Evolutionary conservation across 352 stramenopile species (phyloP).

Genomic region (Phytophthora foliorum): DNA sequence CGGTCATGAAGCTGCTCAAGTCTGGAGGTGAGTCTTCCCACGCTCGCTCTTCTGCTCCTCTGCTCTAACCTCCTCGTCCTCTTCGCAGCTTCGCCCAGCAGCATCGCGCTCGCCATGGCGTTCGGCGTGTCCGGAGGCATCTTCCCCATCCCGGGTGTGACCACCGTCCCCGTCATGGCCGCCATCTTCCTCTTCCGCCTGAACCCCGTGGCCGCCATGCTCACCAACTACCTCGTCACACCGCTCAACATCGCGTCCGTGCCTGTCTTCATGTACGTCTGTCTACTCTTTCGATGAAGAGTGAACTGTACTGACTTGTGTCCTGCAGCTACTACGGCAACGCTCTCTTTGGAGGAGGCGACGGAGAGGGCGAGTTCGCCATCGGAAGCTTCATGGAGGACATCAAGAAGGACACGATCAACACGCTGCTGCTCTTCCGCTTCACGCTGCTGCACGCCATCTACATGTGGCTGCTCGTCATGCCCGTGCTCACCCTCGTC

Average conservation of each 20-base stretch:
- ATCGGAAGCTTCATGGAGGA: slow-evolving; percentile 76
- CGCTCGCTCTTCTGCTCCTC: not conserved
- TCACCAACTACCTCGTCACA: slow-evolving; percentile 85
- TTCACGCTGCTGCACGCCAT: slow-evolving; percentile 85
- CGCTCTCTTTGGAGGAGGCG: slow-evolving; percentile 47
- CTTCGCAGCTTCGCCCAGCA: slow-evolving; percentile 72
- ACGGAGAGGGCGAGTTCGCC: slow-evolving; percentile 70
- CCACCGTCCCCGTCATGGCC: slow-evolving; percentile 77
- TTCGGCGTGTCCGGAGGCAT: slow-evolving; percentile 82
- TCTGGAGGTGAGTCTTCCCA: slow-evolving; percentile 56
- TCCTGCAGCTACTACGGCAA: slow-evolving; percentile 71
- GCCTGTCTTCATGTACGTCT: slow-evolving; percentile 82
- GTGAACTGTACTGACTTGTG: not conserved
- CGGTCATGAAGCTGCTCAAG: slow-evolving; percentile 79
- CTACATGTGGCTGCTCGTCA: slow-evolving; percentile 80
- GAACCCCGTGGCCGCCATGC: slow-evolving; percentile 84
- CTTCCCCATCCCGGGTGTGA: slow-evolving; percentile 83
- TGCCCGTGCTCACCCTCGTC: slow-evolving; percentile 67
- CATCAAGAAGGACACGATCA: slow-evolving; percentile 77
- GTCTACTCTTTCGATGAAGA: not conserved
- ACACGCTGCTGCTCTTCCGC: slow-evolving; percentile 80
- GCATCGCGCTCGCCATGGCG: slow-evolving; percentile 81
- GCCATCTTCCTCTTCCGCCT: slow-evolving; percentile 85
- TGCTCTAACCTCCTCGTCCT: slow-evolving; percentile 1
- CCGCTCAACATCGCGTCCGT: slow-evolving; percentile 83